Evolutionary conservation across 2,329 filamentous ascomycete genomes (phyloP).

Genomic region (Cladosporium sp.): DNA sequence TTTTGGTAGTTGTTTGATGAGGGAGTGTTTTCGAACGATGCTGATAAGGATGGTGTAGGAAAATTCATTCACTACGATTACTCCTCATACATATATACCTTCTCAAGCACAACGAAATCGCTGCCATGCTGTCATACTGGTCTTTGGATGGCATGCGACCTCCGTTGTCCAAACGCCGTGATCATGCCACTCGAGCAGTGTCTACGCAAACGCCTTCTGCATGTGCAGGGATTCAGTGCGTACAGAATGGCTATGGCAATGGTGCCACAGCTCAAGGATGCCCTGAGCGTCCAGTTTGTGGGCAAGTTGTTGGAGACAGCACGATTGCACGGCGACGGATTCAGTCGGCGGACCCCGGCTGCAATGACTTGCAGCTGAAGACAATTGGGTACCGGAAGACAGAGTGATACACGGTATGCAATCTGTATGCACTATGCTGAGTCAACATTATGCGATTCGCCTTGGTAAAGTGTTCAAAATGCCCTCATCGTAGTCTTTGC

Average conservation of each 20-base stretch:
- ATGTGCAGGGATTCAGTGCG: neutral
- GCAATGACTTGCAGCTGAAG: too few relatives aligned
- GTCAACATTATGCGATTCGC: too few relatives aligned
- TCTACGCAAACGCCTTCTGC: neutral
- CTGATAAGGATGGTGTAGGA: neutral
- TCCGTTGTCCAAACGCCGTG: conserved; percentile 6
- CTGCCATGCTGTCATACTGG: neutral
- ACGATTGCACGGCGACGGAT: too few relatives aligned
- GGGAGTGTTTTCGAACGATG: neutral
- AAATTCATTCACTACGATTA: neutral
- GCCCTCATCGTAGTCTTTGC: too few relatives aligned
- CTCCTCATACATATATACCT: neutral
- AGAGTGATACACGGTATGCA: too few relatives aligned
- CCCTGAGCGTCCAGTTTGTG: neutral
- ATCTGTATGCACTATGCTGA: too few relatives aligned
- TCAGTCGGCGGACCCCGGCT: too few relatives aligned
- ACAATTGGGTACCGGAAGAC: too few relatives aligned
- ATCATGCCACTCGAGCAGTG: neutral
- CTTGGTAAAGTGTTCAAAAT: too few relatives aligned
- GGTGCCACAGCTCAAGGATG: neutral
- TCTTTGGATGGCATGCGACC: too few relatives aligned
- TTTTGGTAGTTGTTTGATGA: neutral
- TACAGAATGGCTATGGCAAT: neutral
- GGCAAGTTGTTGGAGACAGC: too few relatives aligned
- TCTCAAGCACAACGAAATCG: neutral